Base-by-base conservation (phyloP, 2,329 filamentous ascomycete genomes). In the Metarhizium album region DNA sequence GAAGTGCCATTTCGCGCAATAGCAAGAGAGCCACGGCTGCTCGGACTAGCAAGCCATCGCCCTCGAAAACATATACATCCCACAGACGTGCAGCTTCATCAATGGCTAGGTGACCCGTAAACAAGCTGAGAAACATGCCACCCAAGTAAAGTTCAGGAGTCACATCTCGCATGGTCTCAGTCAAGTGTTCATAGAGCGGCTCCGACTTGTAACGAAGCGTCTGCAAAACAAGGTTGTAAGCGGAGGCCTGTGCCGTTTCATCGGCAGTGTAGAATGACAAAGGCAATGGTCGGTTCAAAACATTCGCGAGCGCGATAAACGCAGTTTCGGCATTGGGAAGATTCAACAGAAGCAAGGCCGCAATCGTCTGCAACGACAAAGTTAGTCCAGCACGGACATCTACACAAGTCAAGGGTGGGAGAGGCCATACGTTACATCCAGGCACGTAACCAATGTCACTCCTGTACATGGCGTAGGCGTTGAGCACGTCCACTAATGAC, bases 1-100 rank as follows among this genome's bases (percentile, higher is more conserved):
- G 68, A 2, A 82, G 64, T 1, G 69, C 61, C 67, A 76, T 76
- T 59, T 81, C 78, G 18, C 69, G 70, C 29, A 71, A 69, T 4
- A 78, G 58, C 20, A 93, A 65, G 18, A 87, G 70, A 0, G 84
- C 87, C 0, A 90, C 82, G 0, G 80, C 84, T 1, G 85, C 85
- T 0, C 86, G 73, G 6, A 91, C 77, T 0, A 90, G 70, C 1
- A 87, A 73, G 1, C 78, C 73, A 56, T 94, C 88, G 24, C 87
- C 86, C 62, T 94, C 88, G 56, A 94, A 89, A 3, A 87, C 81
- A 57, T 87, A 89, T 0, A 91, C 80, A 56, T 94, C 88, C 86
- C 86, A 91, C 13, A 93, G 67, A 2, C 88, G 72, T 1, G 82
- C 79, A 3, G 82, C 84, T 57, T 86, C 78, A 59, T 90, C 87